Evolutionary conservation across 345 rosid species (phyloP), one percentile per base, ranked within the genome.

Genomic region (Linum trigynum): DNA sequence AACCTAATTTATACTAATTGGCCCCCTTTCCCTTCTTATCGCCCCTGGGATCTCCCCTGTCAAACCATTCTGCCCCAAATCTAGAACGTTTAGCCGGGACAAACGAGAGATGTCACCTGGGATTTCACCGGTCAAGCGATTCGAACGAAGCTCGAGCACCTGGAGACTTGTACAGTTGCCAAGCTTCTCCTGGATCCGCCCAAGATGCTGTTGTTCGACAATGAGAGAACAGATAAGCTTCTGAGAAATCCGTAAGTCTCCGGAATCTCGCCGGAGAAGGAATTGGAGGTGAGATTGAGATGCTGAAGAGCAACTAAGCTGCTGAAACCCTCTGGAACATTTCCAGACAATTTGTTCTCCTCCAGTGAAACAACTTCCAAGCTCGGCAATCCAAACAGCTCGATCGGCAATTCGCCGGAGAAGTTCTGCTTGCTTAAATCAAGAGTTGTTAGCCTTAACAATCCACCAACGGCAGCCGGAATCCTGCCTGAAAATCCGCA

Each of bases 291-390:
- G 38, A 91, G 83, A 67, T 91, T 85, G 58, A 91, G 79, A 77
- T 71, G 82, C 5, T 65, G 72, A 6, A 88, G 72, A 78, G 83
- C 74, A 66, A 85, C 83, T 77, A 91, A 82, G 69, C 90, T 91
- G 71, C 92, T 91, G 72, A 91, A 88, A 58, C 97, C 97, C 78
- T 88, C 91, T 64, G 92, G 96, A 71, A 88, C 77, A 55, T 76
- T 74, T 32, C 86, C 92, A 37, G 74, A 57, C 0, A 88, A 57
- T n/a, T 2, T 71, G 75, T 91, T 91, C 73, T 73, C 77, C 59
- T 84, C 75, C 37, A 91, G 64, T 65, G 79, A 74, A 69, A 88
- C 89, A 61, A 84, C 80, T 63, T 81, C 88, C 75, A 91, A 74
- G 75, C 66, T 78, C 2, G 97, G 97, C 48, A 88, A 73, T 36